Percentiles rank a stretch among this genome's conserved stretches.
Conservation (phyloP, 139 green algal species). For the Parachlorella kessleri region DNA sequence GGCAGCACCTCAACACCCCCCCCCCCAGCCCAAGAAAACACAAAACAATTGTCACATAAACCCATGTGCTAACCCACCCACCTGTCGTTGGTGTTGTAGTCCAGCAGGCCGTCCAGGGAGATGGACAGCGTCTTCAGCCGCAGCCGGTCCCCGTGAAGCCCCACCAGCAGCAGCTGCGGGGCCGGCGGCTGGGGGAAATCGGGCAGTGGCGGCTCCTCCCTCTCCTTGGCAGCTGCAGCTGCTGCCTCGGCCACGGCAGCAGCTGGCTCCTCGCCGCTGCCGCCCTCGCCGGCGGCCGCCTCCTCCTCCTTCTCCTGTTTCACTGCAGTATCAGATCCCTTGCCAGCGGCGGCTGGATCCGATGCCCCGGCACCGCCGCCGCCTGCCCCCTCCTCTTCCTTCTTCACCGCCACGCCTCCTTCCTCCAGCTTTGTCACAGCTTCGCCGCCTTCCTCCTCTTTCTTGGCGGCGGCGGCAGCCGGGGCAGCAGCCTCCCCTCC, state of each 20-base stretch:
- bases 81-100: conserved; percentile 72
- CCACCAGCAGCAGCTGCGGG: conserved; percentile 19
- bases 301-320: conserved; percentile 24
- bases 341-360: not conserved
- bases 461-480: not conserved
- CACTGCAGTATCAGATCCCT: conserved; percentile 1
- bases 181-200: not conserved
- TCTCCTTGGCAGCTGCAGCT: conserved; percentile 6
- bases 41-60: too few species aligned
- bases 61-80: too few species aligned
- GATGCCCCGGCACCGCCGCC: not conserved
- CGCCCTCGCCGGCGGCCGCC: not conserved
- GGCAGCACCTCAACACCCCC: too few species aligned
- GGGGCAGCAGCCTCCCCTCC: not conserved
- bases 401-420: conserved; percentile 1
- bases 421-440: not conserved
- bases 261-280: not conserved
- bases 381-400: not conserved
- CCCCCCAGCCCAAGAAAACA: too few species aligned
- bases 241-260: not conserved
- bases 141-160: conserved; percentile 20
- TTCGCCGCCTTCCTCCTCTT: conserved; percentile 10
- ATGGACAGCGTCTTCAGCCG: conserved; percentile 44
- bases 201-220: conserved; percentile 1
- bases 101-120: conserved; percentile 73